Conservation (phyloP, 352 stramenopile species). For the Pythium rhizo-oryzae region DNA sequence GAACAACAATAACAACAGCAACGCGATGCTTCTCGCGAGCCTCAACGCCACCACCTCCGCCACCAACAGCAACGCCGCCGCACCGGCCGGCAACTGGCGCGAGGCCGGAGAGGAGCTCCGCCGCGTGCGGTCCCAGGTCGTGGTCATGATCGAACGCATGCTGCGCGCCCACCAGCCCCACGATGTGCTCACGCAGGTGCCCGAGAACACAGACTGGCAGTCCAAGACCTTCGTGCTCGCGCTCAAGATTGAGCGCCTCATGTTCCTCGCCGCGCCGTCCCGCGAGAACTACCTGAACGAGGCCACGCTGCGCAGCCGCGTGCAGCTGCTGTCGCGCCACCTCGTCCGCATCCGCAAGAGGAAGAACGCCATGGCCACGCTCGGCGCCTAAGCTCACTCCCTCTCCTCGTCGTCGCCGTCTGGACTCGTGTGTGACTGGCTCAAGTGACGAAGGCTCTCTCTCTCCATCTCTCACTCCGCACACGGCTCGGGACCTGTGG, state of each 20-base stretch:
- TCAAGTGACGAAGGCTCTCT: neutral
- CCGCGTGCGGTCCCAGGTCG: slow-evolving; percentile 44
- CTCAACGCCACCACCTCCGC: neutral
- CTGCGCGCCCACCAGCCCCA: slow-evolving; percentile 55
- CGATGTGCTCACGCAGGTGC: slow-evolving; percentile 61
- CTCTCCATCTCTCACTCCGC: neutral
- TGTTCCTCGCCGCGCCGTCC: slow-evolving; percentile 61
- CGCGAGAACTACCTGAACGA: slow-evolving; percentile 61
- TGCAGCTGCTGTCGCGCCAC: slow-evolving; percentile 57
- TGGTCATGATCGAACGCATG: slow-evolving; percentile 61
- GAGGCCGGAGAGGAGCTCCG: slow-evolving; percentile 43
- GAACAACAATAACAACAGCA: slow-evolving; percentile 13
- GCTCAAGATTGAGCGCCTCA: slow-evolving; percentile 68
- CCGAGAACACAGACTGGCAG: slow-evolving; percentile 62
- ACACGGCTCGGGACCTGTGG: neutral
- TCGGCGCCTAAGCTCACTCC: slow-evolving; percentile 8
- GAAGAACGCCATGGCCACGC: slow-evolving; percentile 55
- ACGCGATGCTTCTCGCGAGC: neutral
- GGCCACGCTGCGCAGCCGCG: slow-evolving; percentile 47
- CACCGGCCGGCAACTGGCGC: slow-evolving; percentile 37
- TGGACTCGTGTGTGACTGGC: neutral
- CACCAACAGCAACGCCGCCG: slow-evolving; percentile 16
- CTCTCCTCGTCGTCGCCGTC: neutral
- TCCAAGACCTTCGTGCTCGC: slow-evolving; percentile 60
- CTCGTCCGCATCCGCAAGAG: slow-evolving; percentile 58